These are phyloP conservation scores for Boletus speciosus DNA, from an alignment of 768 basidiomycete species.

Conservation along the genomic window DNA sequence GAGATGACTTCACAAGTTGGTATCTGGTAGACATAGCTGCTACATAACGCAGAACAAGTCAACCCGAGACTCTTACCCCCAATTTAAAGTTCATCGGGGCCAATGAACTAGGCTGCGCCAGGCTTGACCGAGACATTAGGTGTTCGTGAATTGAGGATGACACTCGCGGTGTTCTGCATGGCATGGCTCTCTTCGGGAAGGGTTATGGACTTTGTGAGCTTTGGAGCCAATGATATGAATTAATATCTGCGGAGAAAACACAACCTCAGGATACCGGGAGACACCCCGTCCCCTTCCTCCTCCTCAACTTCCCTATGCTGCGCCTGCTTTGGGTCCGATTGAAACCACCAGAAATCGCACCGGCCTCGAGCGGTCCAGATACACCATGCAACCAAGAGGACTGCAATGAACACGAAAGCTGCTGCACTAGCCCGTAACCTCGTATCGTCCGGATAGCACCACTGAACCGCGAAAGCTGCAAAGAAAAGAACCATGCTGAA, in stretches of 20 bases:
- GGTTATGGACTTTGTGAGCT: neutral
- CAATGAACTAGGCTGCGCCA: neutral
- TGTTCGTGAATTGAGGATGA: neutral
- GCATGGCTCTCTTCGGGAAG: neutral
- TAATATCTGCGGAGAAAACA: neutral
- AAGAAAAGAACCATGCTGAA: conserved; percentile 30
- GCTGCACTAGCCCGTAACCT: conserved; percentile 28
- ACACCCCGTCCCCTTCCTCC: neutral
- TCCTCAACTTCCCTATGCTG: neutral
- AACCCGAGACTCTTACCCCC: too few species aligned
- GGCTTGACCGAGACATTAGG: neutral
- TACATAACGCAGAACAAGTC: neutral
- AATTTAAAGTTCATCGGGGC: too few species aligned
- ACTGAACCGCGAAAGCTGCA: conserved; percentile 24
- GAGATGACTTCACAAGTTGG: too few species aligned
- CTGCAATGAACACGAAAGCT: conserved; percentile 25
- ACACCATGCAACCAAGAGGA: conserved; percentile 42
- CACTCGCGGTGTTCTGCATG: neutral
- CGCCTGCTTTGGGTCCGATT: conserved; percentile 12
- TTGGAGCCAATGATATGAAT: neutral
- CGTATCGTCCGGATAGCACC: conserved; percentile 12
- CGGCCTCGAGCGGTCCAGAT: conserved; percentile 31
- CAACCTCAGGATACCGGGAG: neutral
- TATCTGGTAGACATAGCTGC: neutral
- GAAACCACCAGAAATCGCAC: conserved; percentile 26